Evolutionary conservation across 345 rosid genomes (phyloP).

Genomic region (Heritiera littoralis): DNA sequence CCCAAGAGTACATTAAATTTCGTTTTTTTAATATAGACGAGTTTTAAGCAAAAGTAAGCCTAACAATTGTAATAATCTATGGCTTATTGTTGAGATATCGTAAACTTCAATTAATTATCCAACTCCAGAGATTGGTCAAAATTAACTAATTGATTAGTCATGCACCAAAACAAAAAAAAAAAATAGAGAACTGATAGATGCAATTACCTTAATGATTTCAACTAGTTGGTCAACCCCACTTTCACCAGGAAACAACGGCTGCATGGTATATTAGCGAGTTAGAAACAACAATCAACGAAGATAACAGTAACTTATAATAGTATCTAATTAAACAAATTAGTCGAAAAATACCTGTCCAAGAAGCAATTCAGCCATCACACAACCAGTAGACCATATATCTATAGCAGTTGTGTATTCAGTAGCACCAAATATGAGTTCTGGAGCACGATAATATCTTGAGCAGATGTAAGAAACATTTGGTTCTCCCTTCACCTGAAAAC

Average conservation of each 20-base stretch:
- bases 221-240: constrained; percentile 97
- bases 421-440: constrained; percentile 96
- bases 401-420: constrained; percentile 95
- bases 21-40: not conserved
- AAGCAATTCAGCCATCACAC: constrained; percentile 95
- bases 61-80: not conserved
- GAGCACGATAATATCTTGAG: constrained; percentile 95
- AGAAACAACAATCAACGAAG: not conserved
- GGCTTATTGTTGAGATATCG: not conserved
- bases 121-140: not conserved
- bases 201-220: constrained; percentile 89
- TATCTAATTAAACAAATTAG: not conserved
- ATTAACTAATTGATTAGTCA: not conserved
- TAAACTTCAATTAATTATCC: not conserved
- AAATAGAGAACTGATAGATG: not conserved
- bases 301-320: not conserved
- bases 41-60: constrained; percentile 4
- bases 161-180: not conserved
- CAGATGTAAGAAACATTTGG: constrained; percentile 95
- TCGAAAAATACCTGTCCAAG: constrained; percentile 69
- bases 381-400: constrained; percentile 97
- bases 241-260: constrained; percentile 99
- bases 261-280: constrained; percentile 18
- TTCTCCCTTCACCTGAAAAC: constrained; percentile 73
- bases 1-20: not conserved